Percentiles rank a stretch among this genome's conserved stretches.
phyloP scores from a whole-genome alignment of 768 basidiomycete genomes.

The Hypholoma fasciculare region DNA sequence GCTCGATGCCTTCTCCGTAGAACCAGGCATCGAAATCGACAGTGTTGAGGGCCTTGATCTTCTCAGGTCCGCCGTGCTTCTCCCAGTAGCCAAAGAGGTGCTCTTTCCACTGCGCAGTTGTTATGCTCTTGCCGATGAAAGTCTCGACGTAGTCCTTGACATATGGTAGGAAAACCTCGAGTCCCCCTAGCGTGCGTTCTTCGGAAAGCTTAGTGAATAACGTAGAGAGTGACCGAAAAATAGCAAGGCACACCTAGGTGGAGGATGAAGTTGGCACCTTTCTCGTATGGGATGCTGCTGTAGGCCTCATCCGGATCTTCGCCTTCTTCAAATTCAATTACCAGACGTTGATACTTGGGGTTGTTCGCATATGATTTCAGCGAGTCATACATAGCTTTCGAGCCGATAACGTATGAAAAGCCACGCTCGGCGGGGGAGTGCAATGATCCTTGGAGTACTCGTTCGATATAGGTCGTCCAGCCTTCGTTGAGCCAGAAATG shows the following conservation, averaged over 20 bases:
- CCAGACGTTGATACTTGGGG: slow-evolving; percentile 79
- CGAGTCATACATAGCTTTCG: slow-evolving; percentile 69
- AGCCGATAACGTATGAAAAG: slow-evolving; percentile 78
- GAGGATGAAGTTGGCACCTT: slow-evolving; percentile 87
- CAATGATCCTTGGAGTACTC: slow-evolving; percentile 68
- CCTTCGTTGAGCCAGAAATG: slow-evolving; percentile 93
- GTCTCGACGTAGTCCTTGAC: slow-evolving; percentile 79
- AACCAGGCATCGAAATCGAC: slow-evolving; percentile 89
- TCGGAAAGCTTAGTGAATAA: background rate
- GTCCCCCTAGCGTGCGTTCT: slow-evolving; percentile 78
- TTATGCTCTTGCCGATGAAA: slow-evolving; percentile 82
- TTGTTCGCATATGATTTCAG: slow-evolving; percentile 57
- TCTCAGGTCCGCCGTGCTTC: slow-evolving; percentile 56
- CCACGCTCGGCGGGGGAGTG: slow-evolving; percentile 77
- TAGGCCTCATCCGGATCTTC: slow-evolving; percentile 83
- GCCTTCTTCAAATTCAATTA: slow-evolving; percentile 71
- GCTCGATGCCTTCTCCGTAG: slow-evolving; percentile 70
- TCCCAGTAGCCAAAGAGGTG: slow-evolving; percentile 76
- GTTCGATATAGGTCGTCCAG: slow-evolving; percentile 93
- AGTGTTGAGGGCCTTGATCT: slow-evolving; percentile 62
- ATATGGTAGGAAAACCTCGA: slow-evolving; percentile 84
- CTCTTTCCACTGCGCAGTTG: slow-evolving; percentile 79
- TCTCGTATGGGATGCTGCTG: slow-evolving; percentile 77
- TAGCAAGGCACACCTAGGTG: slow-evolving; percentile 59
- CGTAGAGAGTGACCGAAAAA: too few relatives aligned